Evolutionary conservation across 2,329 filamentous ascomycete genomes (phyloP), one percentile per base, ranked within the genome.

Genomic region (Cercospora sojina): DNA sequence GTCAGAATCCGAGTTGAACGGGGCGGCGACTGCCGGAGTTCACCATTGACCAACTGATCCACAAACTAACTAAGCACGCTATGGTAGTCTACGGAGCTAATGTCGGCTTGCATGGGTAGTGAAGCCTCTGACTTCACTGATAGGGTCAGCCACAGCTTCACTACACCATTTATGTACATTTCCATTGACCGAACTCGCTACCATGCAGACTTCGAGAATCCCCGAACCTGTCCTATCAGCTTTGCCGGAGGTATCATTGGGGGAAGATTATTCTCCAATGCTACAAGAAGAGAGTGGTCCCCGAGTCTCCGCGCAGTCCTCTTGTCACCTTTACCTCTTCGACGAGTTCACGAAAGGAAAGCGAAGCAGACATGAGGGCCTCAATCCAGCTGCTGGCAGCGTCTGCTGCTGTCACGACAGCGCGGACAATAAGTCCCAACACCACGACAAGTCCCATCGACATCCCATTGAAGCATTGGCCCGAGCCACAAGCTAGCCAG

Each of bases 391-490:
- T 56, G 16, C 31, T 62, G 18, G 58, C 58, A 51, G 49, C 60
- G 29, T 62, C 49, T 5, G 60, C 60, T 29, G 49, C 32, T 32
- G 49, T 43, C 12, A 31, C 32, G 3, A 47, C 49, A 29, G 58
- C 58, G 12, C 35, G 18, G 16, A 23, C 58, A 20, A 60, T 38
- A 23, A 43, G 10, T 9, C 32, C 18, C 58, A 56, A 56, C 20
- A 56, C 13, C 32, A 29, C 49, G 16, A 62, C 35, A n/a, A 41
- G 56, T 18, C 49, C 49, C 8, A 56, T 56, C 16, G 51, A 62
- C 35, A 58, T 56, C 18, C 41, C 53, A 8, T 62, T 70, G 49
- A 64, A 43, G n/a, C 64, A 66, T 49, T 71, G 70, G 70, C 70
- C 70, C 3, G 59, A 58, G 20, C 68, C 63, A 16, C 68, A 68